phyloP scores from a whole-genome alignment of 495 filamentous ascomycete species.

The Aspergillus bridgeri region DNA sequence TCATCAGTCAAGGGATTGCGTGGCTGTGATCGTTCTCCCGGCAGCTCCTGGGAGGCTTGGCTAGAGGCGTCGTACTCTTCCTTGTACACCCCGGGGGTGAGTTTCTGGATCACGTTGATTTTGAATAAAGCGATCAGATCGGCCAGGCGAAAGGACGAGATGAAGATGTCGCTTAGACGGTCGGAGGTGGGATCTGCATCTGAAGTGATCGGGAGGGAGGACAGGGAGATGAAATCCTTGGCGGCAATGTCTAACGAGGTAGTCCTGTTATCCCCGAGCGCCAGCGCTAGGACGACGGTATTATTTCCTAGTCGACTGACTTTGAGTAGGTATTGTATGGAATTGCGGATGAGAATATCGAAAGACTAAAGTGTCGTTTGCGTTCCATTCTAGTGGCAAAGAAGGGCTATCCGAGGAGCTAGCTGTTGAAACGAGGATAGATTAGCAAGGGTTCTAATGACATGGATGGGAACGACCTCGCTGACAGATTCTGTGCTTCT shows the following conservation, averaged over 20 bases:
- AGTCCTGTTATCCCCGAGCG: slow-evolving; percentile 75
- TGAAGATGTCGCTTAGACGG: slow-evolving; percentile 67
- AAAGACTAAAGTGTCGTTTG: slow-evolving; percentile 66
- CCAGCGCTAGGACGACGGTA: slow-evolving; percentile 76
- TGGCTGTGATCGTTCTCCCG: slow-evolving; percentile 30
- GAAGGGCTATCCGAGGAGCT: slow-evolving; percentile 46
- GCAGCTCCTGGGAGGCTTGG: slow-evolving; percentile 25
- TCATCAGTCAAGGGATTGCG: slow-evolving; percentile 54
- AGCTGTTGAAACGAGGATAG: slow-evolving; percentile 34
- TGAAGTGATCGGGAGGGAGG: slow-evolving; percentile 54
- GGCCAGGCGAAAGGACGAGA: slow-evolving; percentile 60
- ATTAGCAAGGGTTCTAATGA: not conserved
- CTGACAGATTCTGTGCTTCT: slow-evolving; percentile 68
- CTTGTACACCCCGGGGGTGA: slow-evolving; percentile 70
- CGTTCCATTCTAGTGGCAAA: slow-evolving; percentile 80
- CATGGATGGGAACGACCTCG: not conserved
- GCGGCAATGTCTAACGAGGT: slow-evolving; percentile 70
- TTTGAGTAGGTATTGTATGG: slow-evolving; percentile 80
- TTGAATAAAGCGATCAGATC: slow-evolving; percentile 70
- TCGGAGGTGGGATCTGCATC: slow-evolving; percentile 29
- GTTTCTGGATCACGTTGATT: slow-evolving; percentile 72
- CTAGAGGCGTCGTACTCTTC: slow-evolving; percentile 66
- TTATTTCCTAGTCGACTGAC: slow-evolving; percentile 79
- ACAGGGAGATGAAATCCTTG: slow-evolving; percentile 70
- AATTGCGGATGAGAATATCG: slow-evolving; percentile 88